Percentiles rank a stretch among this genome's conserved stretches.
These are phyloP conservation scores for Acanthochlamys bracteata DNA, from an alignment of 106 monocot genomes.

Conservation along the genomic window DNA sequence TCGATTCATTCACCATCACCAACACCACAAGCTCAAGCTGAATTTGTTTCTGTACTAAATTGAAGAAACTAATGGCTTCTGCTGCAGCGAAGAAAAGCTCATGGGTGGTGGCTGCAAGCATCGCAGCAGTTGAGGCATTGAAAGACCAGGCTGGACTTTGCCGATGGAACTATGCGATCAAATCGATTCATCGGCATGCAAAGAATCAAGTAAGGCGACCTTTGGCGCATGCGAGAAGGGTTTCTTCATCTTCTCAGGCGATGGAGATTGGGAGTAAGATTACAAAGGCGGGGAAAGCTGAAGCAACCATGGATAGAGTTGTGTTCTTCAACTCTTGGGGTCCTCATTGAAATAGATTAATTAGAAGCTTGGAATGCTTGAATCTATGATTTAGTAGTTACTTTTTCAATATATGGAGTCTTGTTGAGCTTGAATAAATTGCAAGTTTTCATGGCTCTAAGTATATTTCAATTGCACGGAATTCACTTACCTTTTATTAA, in stretches of 20 bases:
- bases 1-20: too few species aligned
- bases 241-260: not conserved
- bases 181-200: conserved; percentile 3
- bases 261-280: not conserved
- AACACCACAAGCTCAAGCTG: too few species aligned
- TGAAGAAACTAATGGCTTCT: conserved; percentile 1
- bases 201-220: not conserved
- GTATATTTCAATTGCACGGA: too few species aligned
- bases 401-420: too few species aligned
- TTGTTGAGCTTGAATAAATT: too few species aligned
- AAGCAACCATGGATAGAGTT: not conserved
- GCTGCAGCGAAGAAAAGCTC: not conserved
- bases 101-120: conserved; percentile 6
- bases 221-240: not conserved
- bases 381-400: too few species aligned
- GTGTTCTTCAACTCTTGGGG: not conserved
- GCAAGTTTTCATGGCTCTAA: too few species aligned
- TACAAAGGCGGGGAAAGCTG: not conserved
- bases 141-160: conserved; percentile 4
- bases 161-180: not conserved
- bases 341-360: not conserved
- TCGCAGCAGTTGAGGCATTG: not conserved
- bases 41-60: too few species aligned
- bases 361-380: too few species aligned
- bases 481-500: too few species aligned